These are phyloP conservation scores for Fusarium circinatum DNA, from an alignment of 2,329 filamentous ascomycete species.

Conservation along the genomic window DNA sequence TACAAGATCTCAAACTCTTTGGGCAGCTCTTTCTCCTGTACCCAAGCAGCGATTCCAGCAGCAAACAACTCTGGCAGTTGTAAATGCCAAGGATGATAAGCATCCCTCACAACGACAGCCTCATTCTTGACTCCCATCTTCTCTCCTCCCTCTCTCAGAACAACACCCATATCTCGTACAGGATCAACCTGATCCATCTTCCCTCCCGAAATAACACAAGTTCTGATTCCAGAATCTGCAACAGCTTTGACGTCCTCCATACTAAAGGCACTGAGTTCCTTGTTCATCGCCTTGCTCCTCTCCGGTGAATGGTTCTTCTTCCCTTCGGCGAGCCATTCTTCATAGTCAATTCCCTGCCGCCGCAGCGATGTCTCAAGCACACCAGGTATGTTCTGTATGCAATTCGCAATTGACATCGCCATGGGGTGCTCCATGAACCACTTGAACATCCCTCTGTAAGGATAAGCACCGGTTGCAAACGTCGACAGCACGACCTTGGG, in stretches of 20 bases:
- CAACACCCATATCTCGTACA: slow-evolving; percentile 1
- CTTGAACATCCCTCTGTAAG: slow-evolving; percentile 16
- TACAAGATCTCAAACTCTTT: slow-evolving; percentile 4
- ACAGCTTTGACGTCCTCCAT: slow-evolving; percentile 2
- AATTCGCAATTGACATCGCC: not conserved
- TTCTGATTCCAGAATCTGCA: slow-evolving; percentile 12
- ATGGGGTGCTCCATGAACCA: slow-evolving; percentile 18
- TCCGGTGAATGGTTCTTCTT: slow-evolving; percentile 20
- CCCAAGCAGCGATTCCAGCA: slow-evolving; percentile 17
- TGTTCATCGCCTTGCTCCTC: not conserved
- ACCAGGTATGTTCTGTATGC: not conserved
- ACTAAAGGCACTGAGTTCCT: not conserved
- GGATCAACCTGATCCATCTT: slow-evolving; percentile 27
- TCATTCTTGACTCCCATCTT: not conserved
- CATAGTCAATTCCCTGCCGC: slow-evolving; percentile 20
- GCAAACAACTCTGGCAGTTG: slow-evolving; percentile 27
- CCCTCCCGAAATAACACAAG: slow-evolving; percentile 20
- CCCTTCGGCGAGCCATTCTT: slow-evolving; percentile 12
- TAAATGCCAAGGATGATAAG: slow-evolving; percentile 30
- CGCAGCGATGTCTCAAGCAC: slow-evolving; percentile 1
- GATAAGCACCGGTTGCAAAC: slow-evolving; percentile 12
- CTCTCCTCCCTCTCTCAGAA: not conserved
- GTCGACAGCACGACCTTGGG: slow-evolving; percentile 2
- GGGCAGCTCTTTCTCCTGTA: not conserved
- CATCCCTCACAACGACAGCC: slow-evolving; percentile 20